Evolutionary conservation across 495 filamentous ascomycete species (phyloP).

Genomic region (Eremomyces bilateralis): DNA sequence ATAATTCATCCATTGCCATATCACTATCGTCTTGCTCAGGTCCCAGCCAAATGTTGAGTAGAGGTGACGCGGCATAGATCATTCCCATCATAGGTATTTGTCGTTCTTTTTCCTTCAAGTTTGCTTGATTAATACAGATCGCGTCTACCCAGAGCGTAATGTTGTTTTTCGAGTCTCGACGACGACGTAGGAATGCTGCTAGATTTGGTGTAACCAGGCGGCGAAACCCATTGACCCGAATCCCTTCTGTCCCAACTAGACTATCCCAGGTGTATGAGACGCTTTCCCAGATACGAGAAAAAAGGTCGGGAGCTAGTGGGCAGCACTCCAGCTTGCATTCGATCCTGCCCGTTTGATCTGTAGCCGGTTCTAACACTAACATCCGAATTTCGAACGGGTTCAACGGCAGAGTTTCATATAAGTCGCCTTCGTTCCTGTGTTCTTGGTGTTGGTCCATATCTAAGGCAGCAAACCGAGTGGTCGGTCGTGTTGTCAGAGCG

Average conservation of each 20-base stretch:
- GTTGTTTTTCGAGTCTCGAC: background rate
- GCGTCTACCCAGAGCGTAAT: background rate
- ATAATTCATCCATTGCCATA: background rate
- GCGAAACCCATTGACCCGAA: background rate
- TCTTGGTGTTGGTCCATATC: background rate
- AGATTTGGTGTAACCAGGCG: background rate
- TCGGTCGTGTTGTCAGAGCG: background rate
- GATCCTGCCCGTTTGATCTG: background rate
- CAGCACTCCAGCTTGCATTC: background rate
- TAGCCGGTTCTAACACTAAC: background rate
- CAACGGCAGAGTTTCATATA: background rate
- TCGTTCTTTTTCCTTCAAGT: background rate
- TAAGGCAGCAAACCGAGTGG: background rate
- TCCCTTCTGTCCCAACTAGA: background rate
- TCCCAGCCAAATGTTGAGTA: background rate
- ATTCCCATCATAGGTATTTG: background rate
- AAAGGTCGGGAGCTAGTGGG: background rate
- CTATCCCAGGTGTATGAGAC: background rate
- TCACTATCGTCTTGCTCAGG: background rate
- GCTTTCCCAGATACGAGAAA: background rate
- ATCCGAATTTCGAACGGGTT: background rate
- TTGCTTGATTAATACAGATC: slow-evolving; percentile 1
- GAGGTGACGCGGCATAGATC: background rate
- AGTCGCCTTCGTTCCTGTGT: background rate
- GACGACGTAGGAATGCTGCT: background rate